Percentiles rank a stretch among this genome's conserved stretches.
Evolutionary conservation across 202 grass and related monocot species (phyloP).

Genomic region (Schoenoplectus triqueter): DNA sequence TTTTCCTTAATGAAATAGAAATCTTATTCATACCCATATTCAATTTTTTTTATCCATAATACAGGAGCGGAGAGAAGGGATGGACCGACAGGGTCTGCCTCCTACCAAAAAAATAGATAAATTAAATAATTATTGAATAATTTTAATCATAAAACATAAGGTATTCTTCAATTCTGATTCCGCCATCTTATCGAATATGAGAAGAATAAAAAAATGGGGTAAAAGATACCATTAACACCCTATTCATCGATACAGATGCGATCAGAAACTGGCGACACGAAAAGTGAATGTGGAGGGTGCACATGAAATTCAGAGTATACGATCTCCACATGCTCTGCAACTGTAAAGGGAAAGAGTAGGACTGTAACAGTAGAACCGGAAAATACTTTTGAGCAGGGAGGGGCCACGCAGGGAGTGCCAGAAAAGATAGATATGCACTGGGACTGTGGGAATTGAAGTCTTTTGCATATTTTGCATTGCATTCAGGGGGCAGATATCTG

Average conservation of each 20-base stretch:
- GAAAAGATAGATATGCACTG: slow-evolving; percentile 28
- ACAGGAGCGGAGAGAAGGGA: too few species aligned
- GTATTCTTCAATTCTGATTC: too few species aligned
- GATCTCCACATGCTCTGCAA: neutral
- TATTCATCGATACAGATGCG: neutral
- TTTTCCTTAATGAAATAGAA: too few species aligned
- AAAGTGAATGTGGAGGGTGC: neutral
- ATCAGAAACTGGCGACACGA: neutral
- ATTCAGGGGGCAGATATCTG: slow-evolving; percentile 32
- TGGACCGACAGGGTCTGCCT: too few species aligned
- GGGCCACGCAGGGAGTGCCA: neutral
- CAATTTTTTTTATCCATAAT: too few species aligned
- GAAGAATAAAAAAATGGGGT: too few species aligned
- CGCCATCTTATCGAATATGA: too few species aligned
- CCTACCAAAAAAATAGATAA: too few species aligned
- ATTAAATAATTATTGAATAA: too few species aligned
- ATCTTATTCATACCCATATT: too few species aligned
- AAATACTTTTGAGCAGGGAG: slow-evolving; percentile 6
- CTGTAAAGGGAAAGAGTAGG: neutral
- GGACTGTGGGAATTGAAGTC: slow-evolving; percentile 27
- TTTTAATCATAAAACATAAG: too few species aligned
- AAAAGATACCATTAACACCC: too few species aligned
- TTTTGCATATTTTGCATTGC: slow-evolving; percentile 26
- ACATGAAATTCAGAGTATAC: neutral
- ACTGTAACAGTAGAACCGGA: neutral